Conservation (phyloP, 177 flowering plant genomes). For the Vitis hybrid region DNA sequence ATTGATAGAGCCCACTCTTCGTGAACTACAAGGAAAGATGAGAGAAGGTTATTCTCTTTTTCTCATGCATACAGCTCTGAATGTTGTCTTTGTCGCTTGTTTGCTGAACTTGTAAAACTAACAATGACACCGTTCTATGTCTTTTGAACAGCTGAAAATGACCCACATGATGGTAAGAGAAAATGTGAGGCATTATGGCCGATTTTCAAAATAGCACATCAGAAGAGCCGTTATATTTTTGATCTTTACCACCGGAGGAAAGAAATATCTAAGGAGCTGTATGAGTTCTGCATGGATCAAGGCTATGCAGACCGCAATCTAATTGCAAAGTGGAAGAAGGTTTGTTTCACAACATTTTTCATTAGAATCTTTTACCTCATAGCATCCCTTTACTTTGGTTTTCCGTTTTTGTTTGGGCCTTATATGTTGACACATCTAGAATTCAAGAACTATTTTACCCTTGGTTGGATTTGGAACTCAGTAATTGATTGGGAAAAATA, state of each 20-base stretch:
- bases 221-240: slow-evolving; percentile 82
- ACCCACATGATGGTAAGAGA: slow-evolving; percentile 87
- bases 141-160: slow-evolving; percentile 64
- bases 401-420: no score
- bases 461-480: not conserved
- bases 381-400: no score
- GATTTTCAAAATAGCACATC: slow-evolving; percentile 82
- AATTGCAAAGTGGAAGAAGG: slow-evolving; percentile 95
- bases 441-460: not conserved
- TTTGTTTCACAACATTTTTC: slow-evolving; percentile 14
- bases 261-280: slow-evolving; percentile 81
- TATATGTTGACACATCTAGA: no score
- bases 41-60: slow-evolving; percentile 64
- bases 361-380: not conserved
- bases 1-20: slow-evolving; percentile 80
- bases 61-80: not conserved
- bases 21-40: slow-evolving; percentile 79
- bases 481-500: not conserved
- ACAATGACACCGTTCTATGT: slow-evolving; percentile 2
- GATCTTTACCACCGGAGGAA: slow-evolving; percentile 81
- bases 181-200: slow-evolving; percentile 93
- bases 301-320: slow-evolving; percentile 85
- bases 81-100: not conserved
- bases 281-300: slow-evolving; percentile 88
- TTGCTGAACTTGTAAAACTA: not conserved